Evolutionary conservation across 371 early-diverging fungal genomes (phyloP), one percentile per base, ranked within the genome.

Genomic region (Zychaea mexicana): DNA sequence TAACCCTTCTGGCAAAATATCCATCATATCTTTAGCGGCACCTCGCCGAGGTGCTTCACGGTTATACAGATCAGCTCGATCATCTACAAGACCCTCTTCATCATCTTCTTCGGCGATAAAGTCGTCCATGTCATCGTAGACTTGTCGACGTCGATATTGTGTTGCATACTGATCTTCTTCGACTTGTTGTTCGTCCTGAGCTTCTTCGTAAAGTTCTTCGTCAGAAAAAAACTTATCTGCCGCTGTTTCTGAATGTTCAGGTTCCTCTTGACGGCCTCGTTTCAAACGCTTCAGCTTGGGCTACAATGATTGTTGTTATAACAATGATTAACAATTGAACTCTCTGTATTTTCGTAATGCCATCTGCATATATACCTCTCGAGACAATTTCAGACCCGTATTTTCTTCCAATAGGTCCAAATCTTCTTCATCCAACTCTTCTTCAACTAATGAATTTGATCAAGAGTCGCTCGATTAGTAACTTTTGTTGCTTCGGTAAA

Each of bases 341-440:
- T n/a, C n/a, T n/a, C n/a, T n/a, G n/a, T n/a, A n/a, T n/a, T n/a
- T n/a, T n/a, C n/a, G 24, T 53, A 32, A 33, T 52, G 22, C 10
- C 53, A 21, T 17, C 36, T 49, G 45, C 13, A 52, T 15, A 60
- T 32, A 17, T 33, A 66, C 67, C 52, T 59, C 45, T 53, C 21
- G 46, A 10, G 70, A 69, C 60, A 87, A 71, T 53, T 85, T 85
- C 33, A 88, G 77, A 36, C 91, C 93, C 8, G 91, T 89, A 70
- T 95, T 95, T 66, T 94, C 95, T 64, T 89, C 92, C 27, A 95
- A 73, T 24, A 95, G 82, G 24, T 85, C 94, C 52, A 94, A 72
- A 76, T 95, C 96, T 66, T 95, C 96, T 46, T 95, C 95, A 31
- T 94, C 93, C n/a, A 95, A 77, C 42, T 90, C 90, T 32, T 93